Evolutionary conservation across 768 basidiomycete species (phyloP), one percentile per base, ranked within the genome.

Genomic region (Peribolospora kevripleyi): DNA sequence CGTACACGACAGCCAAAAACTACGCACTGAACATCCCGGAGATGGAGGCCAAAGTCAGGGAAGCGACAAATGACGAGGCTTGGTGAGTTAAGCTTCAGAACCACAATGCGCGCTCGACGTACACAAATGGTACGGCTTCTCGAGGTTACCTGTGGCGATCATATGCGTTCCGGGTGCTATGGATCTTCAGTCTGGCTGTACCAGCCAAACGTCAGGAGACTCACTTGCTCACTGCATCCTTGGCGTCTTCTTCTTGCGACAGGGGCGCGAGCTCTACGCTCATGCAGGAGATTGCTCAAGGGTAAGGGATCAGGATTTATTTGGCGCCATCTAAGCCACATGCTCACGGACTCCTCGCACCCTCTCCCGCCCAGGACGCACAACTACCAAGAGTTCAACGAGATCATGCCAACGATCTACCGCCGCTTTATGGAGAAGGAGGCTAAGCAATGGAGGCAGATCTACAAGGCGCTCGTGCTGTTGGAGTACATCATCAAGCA

Each of bases 241-340:
- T 25, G 25, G 25, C 25, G 43, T 7, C 43, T 45, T 13, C 46
- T 7, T 36, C 8, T n/a, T n/a, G n/a, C 39, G 57, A 57, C 61
- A 93, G 90, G 91, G 91, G 93, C 13, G 91, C 91, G 57, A 88
- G 84, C 65, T 93, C 90, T 51, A 90, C 88, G 37, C 70, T 97
- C 68, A 97, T 97, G 93, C 84, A 87, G 65, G 88, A 97, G 62
- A 97, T 98, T 60, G 88, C 93, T 9, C 82, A 87, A 75, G 86
- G 84, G 90, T 91, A 60, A 62, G 25, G 25, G 25, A 25, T 25
- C 25, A 25, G 25, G 25, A 25, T 25, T n/a, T n/a, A n/a, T n/a
- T n/a, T 10, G 45, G 38, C 38, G 10, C 4, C 8, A 6, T 38
- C 3, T 43, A 2, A 39, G n/a, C 45, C 7, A 39, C 2, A 47